A percentile compares a stretch with the other conserved stretches of the same genome.
Conservation (phyloP, 352 stramenopile genomes). For the Phytopythium boreale region DNA sequence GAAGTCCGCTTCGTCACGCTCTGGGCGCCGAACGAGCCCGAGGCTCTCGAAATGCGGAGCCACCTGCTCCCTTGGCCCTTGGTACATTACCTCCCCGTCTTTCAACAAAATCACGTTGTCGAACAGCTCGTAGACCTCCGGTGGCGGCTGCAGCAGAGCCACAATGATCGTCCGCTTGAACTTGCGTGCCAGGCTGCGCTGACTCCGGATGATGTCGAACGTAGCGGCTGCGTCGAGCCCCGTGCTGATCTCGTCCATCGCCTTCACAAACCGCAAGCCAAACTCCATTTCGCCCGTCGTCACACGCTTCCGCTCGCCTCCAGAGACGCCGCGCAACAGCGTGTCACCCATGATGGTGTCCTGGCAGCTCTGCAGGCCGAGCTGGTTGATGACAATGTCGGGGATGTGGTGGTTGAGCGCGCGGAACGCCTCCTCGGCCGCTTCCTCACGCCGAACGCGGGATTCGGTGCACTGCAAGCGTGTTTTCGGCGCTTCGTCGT, state of each 20-base stretch:
- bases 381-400: conserved; percentile 3
- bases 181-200: neutral
- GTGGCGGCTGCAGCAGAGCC: conserved; percentile 18
- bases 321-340: conserved; percentile 40
- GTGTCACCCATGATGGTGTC: conserved; percentile 43
- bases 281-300: conserved; percentile 87
- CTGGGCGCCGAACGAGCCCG: conserved; percentile 8
- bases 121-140: conserved; percentile 21
- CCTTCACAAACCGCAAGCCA: conserved; percentile 14
- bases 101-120: conserved; percentile 16
- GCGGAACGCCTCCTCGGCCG: neutral
- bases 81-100: conserved; percentile 15
- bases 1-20: conserved; percentile 16
- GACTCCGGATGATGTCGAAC: conserved; percentile 36
- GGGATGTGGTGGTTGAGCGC: conserved; percentile 5
- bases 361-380: conserved; percentile 26
- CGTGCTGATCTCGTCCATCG: conserved; percentile 74
- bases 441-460: neutral
- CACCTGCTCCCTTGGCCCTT: conserved; percentile 12
- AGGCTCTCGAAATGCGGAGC: conserved; percentile 15
- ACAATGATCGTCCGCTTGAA: conserved; percentile 10
- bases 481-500: neutral
- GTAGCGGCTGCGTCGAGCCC: conserved; percentile 57
- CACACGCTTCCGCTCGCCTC: conserved; percentile 67
- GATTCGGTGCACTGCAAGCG: neutral